Evolutionary conservation across 1,284 basidiomycete genomes (phyloP), one percentile per base, ranked within the genome.

Genomic region (Cerioporus squamosus): DNA sequence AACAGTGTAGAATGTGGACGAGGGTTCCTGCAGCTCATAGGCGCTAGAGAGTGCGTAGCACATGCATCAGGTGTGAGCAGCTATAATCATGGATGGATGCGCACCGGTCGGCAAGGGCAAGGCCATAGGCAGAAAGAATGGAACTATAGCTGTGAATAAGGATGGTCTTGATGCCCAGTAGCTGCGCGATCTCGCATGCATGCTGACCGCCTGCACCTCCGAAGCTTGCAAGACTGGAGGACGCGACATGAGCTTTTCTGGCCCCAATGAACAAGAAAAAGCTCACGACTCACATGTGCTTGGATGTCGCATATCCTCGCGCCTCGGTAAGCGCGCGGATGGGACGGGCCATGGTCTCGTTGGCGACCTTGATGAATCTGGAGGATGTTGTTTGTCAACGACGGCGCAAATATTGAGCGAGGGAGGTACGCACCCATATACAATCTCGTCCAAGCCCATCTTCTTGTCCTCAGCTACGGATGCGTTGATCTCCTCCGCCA

Each of bases 141-240:
- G 89, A 94, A 48, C 88, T 93, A 72, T 92, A 94, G 53, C 86
- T 81, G 75, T 96, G 94, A 44, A 97, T 90, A 24, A 97, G 76
- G 59, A 97, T 90, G 1, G 88, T 92, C 66, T 84, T 84, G 66
- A 97, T 96, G 8, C 91, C 91, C 1, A 97, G 80, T 26, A 91
- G 79, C 23, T 84, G 80, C 2, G 89, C 93, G 47, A 97, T 93
- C 65, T 94, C 90, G 78, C 93, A 95, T 5, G 93, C 94, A 66
- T 96, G 94, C 68, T 97, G 95, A 0, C 95, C 94, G 14, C 94
- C 94, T 2, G 94, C 94, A 18, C 94, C 94, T 23, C 94, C 96
- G 67, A 98, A 98, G 60, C 88, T 91, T 2, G 94, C 91, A 5
- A 98, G 76, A 31, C 88, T 90, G 18, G 22, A 20, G 7, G 12